phyloP scores from a whole-genome alignment of 2,329 filamentous ascomycete species.

The Grosmannia huntii region DNA sequence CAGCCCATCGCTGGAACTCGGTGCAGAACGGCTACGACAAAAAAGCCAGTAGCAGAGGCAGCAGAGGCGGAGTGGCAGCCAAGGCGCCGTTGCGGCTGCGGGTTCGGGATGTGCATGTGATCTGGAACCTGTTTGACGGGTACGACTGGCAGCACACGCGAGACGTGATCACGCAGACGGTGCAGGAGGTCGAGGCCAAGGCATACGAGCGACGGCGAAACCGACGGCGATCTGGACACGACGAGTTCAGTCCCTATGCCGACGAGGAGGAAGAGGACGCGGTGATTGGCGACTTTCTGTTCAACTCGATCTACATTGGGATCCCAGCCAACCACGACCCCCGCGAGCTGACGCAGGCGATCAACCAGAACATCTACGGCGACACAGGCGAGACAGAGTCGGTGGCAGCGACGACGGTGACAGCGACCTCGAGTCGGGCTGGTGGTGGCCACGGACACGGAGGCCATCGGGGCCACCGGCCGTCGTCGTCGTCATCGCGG shows the following conservation, averaged over 20 bases:
- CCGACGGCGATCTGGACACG: slow-evolving; percentile 39
- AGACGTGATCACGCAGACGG: slow-evolving; percentile 73
- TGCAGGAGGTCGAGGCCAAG: slow-evolving; percentile 74
- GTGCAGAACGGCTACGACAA: slow-evolving; percentile 60
- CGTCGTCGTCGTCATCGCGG: slow-evolving; percentile 7
- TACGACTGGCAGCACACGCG: slow-evolving; percentile 91
- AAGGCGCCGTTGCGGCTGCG: slow-evolving; percentile 63
- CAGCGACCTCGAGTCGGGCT: slow-evolving; percentile 37
- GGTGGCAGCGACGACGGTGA: slow-evolving; percentile 49
- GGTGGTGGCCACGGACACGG: slow-evolving; percentile 20
- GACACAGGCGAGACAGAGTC: slow-evolving; percentile 83
- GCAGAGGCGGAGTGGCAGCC: slow-evolving; percentile 15
- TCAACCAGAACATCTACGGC: slow-evolving; percentile 70
- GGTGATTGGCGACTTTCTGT: slow-evolving; percentile 86
- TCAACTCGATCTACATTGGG: slow-evolving; percentile 97
- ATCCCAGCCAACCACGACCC: slow-evolving; percentile 80
- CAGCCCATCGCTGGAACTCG: slow-evolving; percentile 62
- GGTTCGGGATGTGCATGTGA: slow-evolving; percentile 78
- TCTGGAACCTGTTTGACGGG: slow-evolving; percentile 96
- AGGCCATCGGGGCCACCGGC: background rate
- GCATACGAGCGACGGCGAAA: slow-evolving; percentile 60
- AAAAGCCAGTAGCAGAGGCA: slow-evolving; percentile 24
- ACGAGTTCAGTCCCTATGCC: slow-evolving; percentile 20
- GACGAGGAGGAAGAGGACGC: slow-evolving; percentile 71
- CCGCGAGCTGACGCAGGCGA: slow-evolving; percentile 64